Percentiles rank a stretch among this genome's conserved stretches.
Evolutionary conservation across 106 monocot species (phyloP).

Genomic region (Hemerocallis citrina): DNA sequence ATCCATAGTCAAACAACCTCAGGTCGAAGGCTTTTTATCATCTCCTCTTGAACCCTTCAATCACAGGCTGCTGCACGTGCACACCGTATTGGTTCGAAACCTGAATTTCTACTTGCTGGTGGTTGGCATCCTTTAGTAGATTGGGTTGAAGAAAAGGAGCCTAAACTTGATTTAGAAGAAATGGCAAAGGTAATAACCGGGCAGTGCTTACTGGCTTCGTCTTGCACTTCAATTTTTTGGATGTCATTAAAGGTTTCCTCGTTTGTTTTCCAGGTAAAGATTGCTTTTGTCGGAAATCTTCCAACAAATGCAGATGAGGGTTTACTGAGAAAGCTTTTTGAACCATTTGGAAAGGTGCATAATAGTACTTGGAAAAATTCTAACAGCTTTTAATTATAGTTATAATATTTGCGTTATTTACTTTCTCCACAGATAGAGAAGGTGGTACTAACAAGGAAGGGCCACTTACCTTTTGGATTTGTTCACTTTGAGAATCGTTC

Average conservation of each 20-base stretch:
- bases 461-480: constrained; percentile 34
- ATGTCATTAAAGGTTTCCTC: neutral
- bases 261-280: constrained; percentile 19
- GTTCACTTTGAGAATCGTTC: constrained; percentile 32
- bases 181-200: constrained; percentile 22
- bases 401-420: too few species aligned
- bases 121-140: constrained; percentile 29
- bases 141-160: constrained; percentile 40
- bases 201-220: neutral
- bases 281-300: constrained; percentile 45
- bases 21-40: constrained; percentile 19
- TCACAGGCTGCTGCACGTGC: constrained; percentile 49
- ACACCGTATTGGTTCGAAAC: constrained; percentile 22
- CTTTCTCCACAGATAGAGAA: constrained; percentile 20
- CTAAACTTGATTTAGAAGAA: constrained; percentile 26
- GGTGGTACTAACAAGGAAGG: constrained; percentile 33
- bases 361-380: neutral
- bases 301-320: constrained; percentile 29
- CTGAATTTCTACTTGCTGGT: constrained; percentile 33
- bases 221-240: neutral
- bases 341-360: constrained; percentile 31
- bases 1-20: neutral
- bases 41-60: constrained; percentile 14
- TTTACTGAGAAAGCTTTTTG: constrained; percentile 24
- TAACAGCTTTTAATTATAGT: too few species aligned